Percentiles rank a stretch among this genome's conserved stretches.
Conservation (phyloP, 345 rosid genomes). For the Populus simonii region DNA sequence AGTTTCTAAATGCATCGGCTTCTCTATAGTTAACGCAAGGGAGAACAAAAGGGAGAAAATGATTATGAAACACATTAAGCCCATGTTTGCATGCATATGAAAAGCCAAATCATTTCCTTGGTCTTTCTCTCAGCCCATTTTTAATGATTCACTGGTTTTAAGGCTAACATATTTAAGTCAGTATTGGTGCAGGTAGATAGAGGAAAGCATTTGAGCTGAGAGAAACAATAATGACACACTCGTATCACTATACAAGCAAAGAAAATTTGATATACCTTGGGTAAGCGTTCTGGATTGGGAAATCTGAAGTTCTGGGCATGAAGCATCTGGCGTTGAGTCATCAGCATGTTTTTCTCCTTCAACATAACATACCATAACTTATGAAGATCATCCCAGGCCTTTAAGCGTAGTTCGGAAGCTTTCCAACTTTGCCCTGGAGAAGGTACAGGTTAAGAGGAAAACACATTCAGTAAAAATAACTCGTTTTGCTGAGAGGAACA, state of each 20-base stretch:
- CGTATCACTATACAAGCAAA: not conserved
- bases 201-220: not conserved
- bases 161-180: not conserved
- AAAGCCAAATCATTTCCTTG: not conserved
- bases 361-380: conserved; percentile 87
- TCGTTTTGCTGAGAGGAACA: not conserved
- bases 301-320: conserved; percentile 77
- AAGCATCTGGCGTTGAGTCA: conserved; percentile 97
- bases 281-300: conserved; percentile 93
- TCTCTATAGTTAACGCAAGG: too few species aligned
- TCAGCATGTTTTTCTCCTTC: conserved; percentile 95
- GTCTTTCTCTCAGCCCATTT: too few species aligned
- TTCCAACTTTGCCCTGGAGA: conserved; percentile 91
- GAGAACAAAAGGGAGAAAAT: not conserved
- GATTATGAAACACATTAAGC: not conserved
- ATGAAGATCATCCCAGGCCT: conserved; percentile 90
- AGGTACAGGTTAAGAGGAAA: conserved; percentile 4
- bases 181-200: not conserved
- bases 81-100: not conserved
- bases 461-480: not conserved
- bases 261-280: conserved; percentile 53
- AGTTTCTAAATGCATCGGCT: too few species aligned
- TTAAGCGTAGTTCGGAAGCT: conserved; percentile 84
- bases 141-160: not conserved
- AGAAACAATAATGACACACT: not conserved